Evolutionary conservation across 2,329 filamentous ascomycete genomes (phyloP), one percentile per base, ranked within the genome.

Genomic region (Paradendryphiella salina): DNA sequence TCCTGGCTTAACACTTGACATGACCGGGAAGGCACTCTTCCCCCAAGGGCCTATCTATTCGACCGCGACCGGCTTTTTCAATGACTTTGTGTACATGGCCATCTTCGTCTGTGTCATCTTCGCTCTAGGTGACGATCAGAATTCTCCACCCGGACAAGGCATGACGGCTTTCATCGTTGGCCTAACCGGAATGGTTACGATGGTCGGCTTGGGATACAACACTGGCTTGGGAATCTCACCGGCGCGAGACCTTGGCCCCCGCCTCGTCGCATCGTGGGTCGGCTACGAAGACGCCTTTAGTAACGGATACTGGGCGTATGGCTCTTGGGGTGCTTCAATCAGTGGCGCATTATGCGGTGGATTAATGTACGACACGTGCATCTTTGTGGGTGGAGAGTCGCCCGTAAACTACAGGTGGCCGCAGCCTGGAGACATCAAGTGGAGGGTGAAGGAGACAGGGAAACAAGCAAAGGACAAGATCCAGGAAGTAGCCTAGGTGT

Each of bases 61-160:
- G 1, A 81, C 80, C 35, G 81, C 82, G 0, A 81, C 80, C n/a
- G 84, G 86, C 69, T 87, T 89, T 71, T 87, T 89, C 65, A 86
- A 83, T 35, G 86, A 89, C 59, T 86, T 88, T 54, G 74, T 89
- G 41, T 83, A 85, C 26, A 85, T 81, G 51, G 75, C 83, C 0
- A 79, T 90, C 13, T 75, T 89, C 17, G 85, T 87, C 77, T 87
- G 89, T 62, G 78, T 84, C 56, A 86, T 89, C 44, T 89, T 87
- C 61, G 85, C 85, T 0, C 73, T 90, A 34, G 83, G 75, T 13
- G 76, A 78, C 41, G 74, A 77, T 34, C 66, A 66, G 9, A 78
- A 78, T 46, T 70, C 73, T 0, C 76, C 76, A 2, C 76, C 76
- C 1, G 75, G 76, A 1, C 74, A 75, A 8, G 65, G 65, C 4